Evolutionary conservation across 306 rosid species (phyloP), one percentile per base, ranked within the genome.

Genomic region (Fagus sylvatica): DNA sequence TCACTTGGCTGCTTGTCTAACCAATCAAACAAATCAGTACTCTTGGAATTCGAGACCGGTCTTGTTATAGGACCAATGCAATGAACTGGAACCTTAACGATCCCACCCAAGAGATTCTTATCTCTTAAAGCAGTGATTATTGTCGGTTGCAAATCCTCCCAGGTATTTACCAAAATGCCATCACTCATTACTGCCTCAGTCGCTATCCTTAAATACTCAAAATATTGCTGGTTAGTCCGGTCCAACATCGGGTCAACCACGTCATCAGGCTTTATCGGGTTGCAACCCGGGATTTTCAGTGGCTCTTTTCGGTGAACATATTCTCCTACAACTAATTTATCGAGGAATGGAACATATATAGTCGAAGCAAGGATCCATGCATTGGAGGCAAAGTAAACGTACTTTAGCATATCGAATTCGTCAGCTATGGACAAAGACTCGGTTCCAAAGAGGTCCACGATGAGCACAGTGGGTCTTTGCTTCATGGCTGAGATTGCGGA

Each of bases 131-230:
- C 88, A 28, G 76, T 73, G 0, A 48, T 34, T 0, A 81, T 28
- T 5, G 0, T 7, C 0, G 83, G 82, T 74, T 88, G 81, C 6
- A 88, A 75, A 55, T 85, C 91, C 7, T 77, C 75, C 94, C 97
- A 90, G 34, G 85, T 88, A 79, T 92, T 92, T 16, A 90, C 30
- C 72, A 90, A 46, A 54, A 92, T 77, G 15, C 95, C 97, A 37
- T 90, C 90, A 0, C 55, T 74, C 37, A 15, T 33, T 0, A 81
- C 40, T 2, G 73, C 1, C 7, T 82, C 69, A 4, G 1, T 0
- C 37, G 74, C 4, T 0, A 17, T 0, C 1, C 78, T 11, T 5
- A 65, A 12, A 4, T 57, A 69, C 62, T 82, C 87, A 46, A 48
- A 3, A 49, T 84, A 86, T 34, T 51, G 53, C 13, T 62, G 83